Conservation (phyloP, 768 basidiomycete species). For the Galerina marginata region DNA sequence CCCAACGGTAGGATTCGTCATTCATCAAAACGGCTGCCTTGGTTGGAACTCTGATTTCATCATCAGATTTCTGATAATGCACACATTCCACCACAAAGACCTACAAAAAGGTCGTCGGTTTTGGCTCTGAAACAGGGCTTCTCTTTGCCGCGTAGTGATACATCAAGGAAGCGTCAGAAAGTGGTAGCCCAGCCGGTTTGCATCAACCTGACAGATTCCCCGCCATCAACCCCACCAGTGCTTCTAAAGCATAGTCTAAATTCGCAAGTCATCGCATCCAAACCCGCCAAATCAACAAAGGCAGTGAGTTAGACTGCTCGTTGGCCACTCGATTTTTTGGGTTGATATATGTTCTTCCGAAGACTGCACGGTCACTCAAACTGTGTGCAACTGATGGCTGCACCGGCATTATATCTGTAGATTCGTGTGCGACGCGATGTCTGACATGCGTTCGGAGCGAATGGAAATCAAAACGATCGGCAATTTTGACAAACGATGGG, state of each 20-base stretch:
- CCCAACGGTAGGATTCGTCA: conserved; percentile 13
- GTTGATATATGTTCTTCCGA: not conserved
- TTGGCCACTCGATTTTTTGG: not conserved
- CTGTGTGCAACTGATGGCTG: conserved; percentile 24
- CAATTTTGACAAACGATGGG: not conserved
- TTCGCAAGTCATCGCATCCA: not conserved
- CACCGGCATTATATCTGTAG: conserved; percentile 22
- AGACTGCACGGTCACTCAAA: conserved; percentile 19
- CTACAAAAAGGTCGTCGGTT: not conserved
- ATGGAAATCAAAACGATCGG: conserved; percentile 19
- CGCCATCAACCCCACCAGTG: not conserved
- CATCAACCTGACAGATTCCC: conserved; percentile 3
- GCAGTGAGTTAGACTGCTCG: conserved; percentile 1
- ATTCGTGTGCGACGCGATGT: conserved; percentile 21
- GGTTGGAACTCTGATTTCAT: not conserved
- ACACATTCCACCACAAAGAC: not conserved
- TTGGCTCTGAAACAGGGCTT: not conserved
- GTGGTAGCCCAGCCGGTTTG: conserved; percentile 9
- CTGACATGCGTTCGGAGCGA: conserved; percentile 18
- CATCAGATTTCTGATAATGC: not conserved
- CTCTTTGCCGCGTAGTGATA: not conserved
- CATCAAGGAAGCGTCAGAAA: conserved; percentile 18
- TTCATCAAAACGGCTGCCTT: not conserved
- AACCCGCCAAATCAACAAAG: not conserved
- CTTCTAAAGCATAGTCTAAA: not conserved